Evolutionary conservation across 2,329 filamentous ascomycete genomes (phyloP), one percentile per base, ranked within the genome.

Genomic region (Colletotrichum australisinense): DNA sequence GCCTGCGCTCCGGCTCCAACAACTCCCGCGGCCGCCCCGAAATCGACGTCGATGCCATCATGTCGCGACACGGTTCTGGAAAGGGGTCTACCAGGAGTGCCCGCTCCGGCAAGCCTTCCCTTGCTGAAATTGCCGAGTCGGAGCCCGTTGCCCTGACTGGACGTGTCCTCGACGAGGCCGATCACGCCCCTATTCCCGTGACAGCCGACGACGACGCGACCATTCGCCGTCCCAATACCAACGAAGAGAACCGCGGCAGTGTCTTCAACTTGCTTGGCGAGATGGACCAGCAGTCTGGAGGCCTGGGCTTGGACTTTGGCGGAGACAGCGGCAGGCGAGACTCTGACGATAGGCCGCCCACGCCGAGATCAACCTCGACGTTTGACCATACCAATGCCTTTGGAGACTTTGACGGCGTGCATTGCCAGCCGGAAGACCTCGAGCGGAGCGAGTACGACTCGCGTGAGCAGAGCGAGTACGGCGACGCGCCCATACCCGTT

Each of bases 331-430:
- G 56, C 56, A 14, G 58, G 73, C 60, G 60, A 55, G 46, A 58
- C 19, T 57, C 72, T 2, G 73, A 77, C 6, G 69, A 78, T 14
- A 72, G 77, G 58, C 78, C 82, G 19, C 80, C 83, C 0, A 77
- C 77, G 35, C 66, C 69, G 2, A 57, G 63, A 1, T 75, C 74
- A 1, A 73, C 69, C 22, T 58, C 69, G 11, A 90, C 89, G 4
- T 84, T 88, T 11, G 88, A 85, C 12, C 90, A 22, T 85, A 91
- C 74, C 83, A 87, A 88, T 52, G 89, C 93, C 3, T 97, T 96
- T 84, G 89, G 91, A 55, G 93, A 95, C 80, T 97, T 97, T 79
- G 94, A 97, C 79, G 94, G 94, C 49, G 92, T 93, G 16, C 93
- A 96, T 79, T 94, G 91, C 80, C 88, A 90, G 32, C 89, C 92